Evolutionary conservation across 352 stramenopile species (phyloP).

Genomic region (Lagenidium giganteum): DNA sequence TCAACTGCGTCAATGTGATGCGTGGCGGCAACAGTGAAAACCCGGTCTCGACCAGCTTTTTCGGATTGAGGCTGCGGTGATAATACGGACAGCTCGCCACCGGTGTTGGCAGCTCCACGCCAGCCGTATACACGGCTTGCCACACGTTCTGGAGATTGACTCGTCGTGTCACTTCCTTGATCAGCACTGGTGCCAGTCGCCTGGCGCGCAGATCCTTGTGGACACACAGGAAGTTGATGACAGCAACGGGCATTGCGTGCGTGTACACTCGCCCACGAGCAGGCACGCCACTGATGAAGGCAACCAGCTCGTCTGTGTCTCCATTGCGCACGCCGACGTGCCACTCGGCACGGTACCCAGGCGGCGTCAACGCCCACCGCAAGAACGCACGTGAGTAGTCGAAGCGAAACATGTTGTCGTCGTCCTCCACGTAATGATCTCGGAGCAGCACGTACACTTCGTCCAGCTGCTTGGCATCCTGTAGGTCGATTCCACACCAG

Average conservation of each 20-base stretch:
- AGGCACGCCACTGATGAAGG: constrained; percentile 96
- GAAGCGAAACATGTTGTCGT: constrained; percentile 96
- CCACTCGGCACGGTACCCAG: constrained; percentile 90
- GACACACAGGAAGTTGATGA: constrained; percentile 99
- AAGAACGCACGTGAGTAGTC: constrained; percentile 86
- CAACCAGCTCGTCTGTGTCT: constrained; percentile 92
- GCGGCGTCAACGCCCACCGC: constrained; percentile 91
- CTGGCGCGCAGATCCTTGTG: constrained; percentile 98
- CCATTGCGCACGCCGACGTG: constrained; percentile 93
- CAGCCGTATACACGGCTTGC: constrained; percentile 99
- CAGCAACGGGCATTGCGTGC: constrained; percentile 66
- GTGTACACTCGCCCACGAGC: constrained; percentile 68
- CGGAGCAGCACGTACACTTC: constrained; percentile 97
- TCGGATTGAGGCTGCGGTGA: constrained; percentile 96
- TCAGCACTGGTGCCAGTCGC: constrained; percentile 96
- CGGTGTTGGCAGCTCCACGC: constrained; percentile 94
- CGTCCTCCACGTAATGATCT: constrained; percentile 99
- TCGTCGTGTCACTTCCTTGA: constrained; percentile 99
- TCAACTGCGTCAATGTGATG: constrained; percentile 94
- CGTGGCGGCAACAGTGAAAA: constrained; percentile 92
- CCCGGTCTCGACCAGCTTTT: constrained; percentile 98
- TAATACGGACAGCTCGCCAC: constrained; percentile 95
- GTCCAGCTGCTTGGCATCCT: constrained; percentile 51
- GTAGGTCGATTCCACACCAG: constrained; percentile 91
- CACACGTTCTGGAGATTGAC: constrained; percentile 93